Evolutionary conservation across 306 rosid species (phyloP).

Genomic region (Dalbergia cultrata): DNA sequence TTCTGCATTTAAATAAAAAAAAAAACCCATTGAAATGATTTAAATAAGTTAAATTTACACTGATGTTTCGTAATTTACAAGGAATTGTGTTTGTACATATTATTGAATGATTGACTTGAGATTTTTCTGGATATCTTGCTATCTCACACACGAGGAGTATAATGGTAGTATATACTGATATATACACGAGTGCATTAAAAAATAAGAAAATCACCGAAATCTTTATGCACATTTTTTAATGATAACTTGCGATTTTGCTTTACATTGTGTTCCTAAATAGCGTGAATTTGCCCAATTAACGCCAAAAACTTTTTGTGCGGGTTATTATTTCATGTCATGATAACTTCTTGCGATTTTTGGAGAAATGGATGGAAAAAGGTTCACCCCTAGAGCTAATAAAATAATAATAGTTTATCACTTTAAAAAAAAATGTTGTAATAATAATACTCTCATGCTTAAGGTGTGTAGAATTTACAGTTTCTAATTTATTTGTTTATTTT

Average conservation of each 20-base stretch:
- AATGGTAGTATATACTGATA: constrained; percentile 9
- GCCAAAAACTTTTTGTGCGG: constrained; percentile 45
- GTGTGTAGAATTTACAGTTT: not conserved
- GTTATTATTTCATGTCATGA: constrained; percentile 54
- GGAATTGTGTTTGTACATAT: not conserved
- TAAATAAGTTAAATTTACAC: too few species aligned
- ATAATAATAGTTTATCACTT: constrained; percentile 33
- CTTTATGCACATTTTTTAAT: constrained; percentile 36
- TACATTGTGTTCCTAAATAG: constrained; percentile 27
- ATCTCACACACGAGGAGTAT: constrained; percentile 46
- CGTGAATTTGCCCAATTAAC: constrained; percentile 50
- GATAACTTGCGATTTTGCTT: constrained; percentile 45
- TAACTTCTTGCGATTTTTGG: constrained; percentile 37
- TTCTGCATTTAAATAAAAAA: too few species aligned
- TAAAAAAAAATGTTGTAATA: not conserved
- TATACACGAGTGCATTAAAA: constrained; percentile 18
- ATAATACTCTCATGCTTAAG: not conserved
- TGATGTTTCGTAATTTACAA: too few species aligned
- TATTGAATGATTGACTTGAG: constrained; percentile 47
- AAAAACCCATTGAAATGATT: too few species aligned
- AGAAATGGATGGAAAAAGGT: not conserved
- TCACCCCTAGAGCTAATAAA: not conserved
- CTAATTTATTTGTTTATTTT: not conserved
- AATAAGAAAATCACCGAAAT: constrained; percentile 43
- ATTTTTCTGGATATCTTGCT: constrained; percentile 35